A percentile compares a stretch with the other conserved stretches of the same genome.
Conservation (phyloP, 2,329 filamentous ascomycete genomes). For the Colletotrichum tamarilloi region DNA sequence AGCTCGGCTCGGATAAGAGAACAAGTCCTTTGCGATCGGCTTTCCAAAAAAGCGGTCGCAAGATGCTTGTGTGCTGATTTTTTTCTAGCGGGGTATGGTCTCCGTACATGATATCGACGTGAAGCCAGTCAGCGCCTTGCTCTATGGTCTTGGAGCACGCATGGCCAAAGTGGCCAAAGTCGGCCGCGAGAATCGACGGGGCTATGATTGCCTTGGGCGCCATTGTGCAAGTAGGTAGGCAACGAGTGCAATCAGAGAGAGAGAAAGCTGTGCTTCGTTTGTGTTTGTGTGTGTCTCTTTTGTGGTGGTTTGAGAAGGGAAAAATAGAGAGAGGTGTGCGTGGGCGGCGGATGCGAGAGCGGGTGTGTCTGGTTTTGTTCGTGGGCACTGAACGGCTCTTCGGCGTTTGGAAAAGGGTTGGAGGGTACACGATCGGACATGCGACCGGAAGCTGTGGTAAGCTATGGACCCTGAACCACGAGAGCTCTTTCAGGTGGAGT, state of each 20-base stretch:
- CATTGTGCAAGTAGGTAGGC: slow-evolving; percentile 64
- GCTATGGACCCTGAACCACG: slow-evolving; percentile 36
- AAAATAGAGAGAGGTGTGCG: slow-evolving; percentile 13
- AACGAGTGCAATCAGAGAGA: not conserved
- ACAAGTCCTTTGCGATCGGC: slow-evolving; percentile 1
- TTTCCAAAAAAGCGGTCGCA: slow-evolving; percentile 5
- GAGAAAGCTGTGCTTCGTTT: not conserved
- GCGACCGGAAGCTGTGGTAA: slow-evolving; percentile 36
- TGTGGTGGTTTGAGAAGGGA: not conserved
- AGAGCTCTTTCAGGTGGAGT: slow-evolving; percentile 30
- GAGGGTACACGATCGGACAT: slow-evolving; percentile 29
- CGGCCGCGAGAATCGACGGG: slow-evolving; percentile 96
- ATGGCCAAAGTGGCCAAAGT: slow-evolving; percentile 89
- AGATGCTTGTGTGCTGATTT: slow-evolving; percentile 10
- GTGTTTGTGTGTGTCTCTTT: not conserved
- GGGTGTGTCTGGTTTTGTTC: slow-evolving; percentile 19
- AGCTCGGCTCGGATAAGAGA: not conserved
- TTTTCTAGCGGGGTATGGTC: not conserved
- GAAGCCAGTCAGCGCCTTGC: slow-evolving; percentile 90
- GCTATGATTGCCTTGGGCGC: slow-evolving; percentile 93
- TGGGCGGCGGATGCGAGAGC: slow-evolving; percentile 24
- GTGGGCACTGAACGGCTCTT: slow-evolving; percentile 10
- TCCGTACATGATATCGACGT: slow-evolving; percentile 87
- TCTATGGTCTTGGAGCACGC: slow-evolving; percentile 89
- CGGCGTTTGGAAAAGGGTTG: slow-evolving; percentile 21